Conservation (phyloP, 768 basidiomycete genomes). For the Boletus reticuloceps region DNA sequence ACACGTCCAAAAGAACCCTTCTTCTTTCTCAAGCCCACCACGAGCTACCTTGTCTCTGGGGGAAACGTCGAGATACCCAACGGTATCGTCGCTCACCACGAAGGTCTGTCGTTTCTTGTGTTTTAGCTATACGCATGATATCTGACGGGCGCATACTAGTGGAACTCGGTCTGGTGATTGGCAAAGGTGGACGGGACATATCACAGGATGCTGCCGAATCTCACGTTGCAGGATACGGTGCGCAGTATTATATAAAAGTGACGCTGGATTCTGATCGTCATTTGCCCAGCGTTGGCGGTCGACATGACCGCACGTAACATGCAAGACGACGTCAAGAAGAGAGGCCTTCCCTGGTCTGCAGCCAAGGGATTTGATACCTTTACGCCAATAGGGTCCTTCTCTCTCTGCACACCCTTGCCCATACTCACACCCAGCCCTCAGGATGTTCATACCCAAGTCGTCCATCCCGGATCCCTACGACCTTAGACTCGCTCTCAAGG, state of each 20-base stretch:
- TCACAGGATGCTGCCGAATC: constrained; percentile 64
- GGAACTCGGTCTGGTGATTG: constrained; percentile 96
- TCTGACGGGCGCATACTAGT: constrained; percentile 42
- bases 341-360: constrained; percentile 95
- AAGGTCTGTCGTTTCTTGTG: constrained; percentile 50
- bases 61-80: constrained; percentile 83
- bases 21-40: constrained; percentile 98
- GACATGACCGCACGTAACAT: constrained; percentile 97
- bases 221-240: constrained; percentile 92
- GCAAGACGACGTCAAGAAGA: constrained; percentile 89
- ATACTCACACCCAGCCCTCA: constrained; percentile 27
- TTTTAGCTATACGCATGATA: too few species aligned
- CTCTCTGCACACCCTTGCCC: background rate
- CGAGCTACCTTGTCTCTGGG: constrained; percentile 76
- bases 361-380: constrained; percentile 98
- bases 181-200: constrained; percentile 83
- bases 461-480: constrained; percentile 68
- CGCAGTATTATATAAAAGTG: constrained; percentile 13
- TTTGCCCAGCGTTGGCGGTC: constrained; percentile 72
- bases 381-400: constrained; percentile 77
- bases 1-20: constrained; percentile 87
- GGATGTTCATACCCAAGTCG: constrained; percentile 79
- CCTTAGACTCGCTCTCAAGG: constrained; percentile 75
- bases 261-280: background rate
- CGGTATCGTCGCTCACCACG: constrained; percentile 85